A percentile compares a stretch with the other conserved stretches of the same genome.
These are phyloP conservation scores for Dothideomycetes sp. DNA, from an alignment of 2,329 filamentous ascomycete species.

Conservation along the genomic window DNA sequence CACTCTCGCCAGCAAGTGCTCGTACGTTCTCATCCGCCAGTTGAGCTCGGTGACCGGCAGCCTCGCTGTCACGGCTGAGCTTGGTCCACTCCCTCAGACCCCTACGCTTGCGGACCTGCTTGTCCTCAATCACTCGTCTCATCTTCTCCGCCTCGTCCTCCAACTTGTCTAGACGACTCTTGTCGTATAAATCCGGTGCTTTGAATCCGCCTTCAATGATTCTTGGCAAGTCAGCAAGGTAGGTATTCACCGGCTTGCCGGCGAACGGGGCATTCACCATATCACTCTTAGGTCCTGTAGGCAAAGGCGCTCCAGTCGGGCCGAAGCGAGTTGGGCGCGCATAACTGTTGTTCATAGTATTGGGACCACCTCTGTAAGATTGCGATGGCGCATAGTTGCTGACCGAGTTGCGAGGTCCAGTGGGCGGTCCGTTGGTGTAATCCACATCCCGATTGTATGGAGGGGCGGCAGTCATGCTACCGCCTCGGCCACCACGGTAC, in stretches of 20 bases:
- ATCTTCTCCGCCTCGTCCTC: conserved; percentile 40
- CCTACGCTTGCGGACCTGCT: conserved; percentile 36
- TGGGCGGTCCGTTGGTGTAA: conserved; percentile 20
- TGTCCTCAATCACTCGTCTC: conserved; percentile 37
- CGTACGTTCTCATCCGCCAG: conserved; percentile 39
- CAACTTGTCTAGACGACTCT: conserved; percentile 34
- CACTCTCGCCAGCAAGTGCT: conserved; percentile 32
- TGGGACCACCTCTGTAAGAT: conserved; percentile 34
- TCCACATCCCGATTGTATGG: conserved; percentile 14
- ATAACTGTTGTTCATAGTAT: conserved; percentile 36
- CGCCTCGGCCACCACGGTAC: conserved; percentile 26
- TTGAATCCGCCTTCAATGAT: conserved; percentile 36
- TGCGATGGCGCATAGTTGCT: conserved; percentile 19
- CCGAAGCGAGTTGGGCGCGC: conserved; percentile 38
- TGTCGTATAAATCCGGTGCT: conserved; percentile 34
- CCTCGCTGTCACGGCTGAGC: conserved; percentile 35
- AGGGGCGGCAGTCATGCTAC: conserved; percentile 16
- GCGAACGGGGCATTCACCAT: conserved; percentile 2
- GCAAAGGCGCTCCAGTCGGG: conserved; percentile 18
- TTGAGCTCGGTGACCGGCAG: conserved; percentile 36
- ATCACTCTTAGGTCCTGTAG: conserved; percentile 12
- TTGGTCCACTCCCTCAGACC: conserved; percentile 38
- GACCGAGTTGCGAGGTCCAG: conserved; percentile 25
- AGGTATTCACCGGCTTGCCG: conserved; percentile 19
- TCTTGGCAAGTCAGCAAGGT: conserved; percentile 35